Evolutionary conservation across 257 asterid species (phyloP), one percentile per base, ranked within the genome.

Genomic region (Ajuga chamaepitys): DNA sequence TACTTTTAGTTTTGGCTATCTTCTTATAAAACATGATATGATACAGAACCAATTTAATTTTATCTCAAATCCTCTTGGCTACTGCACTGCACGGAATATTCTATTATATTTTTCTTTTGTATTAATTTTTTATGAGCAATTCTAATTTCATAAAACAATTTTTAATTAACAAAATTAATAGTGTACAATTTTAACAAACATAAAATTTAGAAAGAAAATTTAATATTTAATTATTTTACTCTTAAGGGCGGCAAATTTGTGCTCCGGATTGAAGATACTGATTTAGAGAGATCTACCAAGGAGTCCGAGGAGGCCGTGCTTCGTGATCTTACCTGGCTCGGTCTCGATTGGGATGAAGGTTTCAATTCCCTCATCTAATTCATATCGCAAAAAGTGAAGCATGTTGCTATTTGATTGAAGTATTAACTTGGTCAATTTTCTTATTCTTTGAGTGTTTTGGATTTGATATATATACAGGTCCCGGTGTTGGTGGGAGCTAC

Each of bases 341-440:
- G 97, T 57, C 97, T 93, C 65, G 74, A 69, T 55, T 93, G 97
- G 95, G 99, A 89, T 48, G 99, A 93, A 89, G 98, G 98, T 91
- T 60, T 4, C 5, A 14, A 26, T 22, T 44, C 24, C 17, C 3
- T 30, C n/a, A 18, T 12, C 10, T 24, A 9, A 41, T 42, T 26
- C n/a, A 7, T 30, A 41, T 62, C 16, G 16, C 45, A 38, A 45
- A 21, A 13, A 18, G 18, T 35, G 24, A 67, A 4, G 11, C 25
- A 28, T 66, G 51, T 63, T 51, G 5, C 66, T 41, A n/a, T 71
- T 24, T 5, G 9, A 7, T 47, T 42, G 1, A 2, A 32, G 20
- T 20, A 17, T 16, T 21, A 58, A 9, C 32, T 46, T 45, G 37
- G 13, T 48, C 44, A 24, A 4, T 2, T 58, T 58, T 12, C 63